Base-by-base conservation (phyloP, 2,329 filamentous ascomycete species). In the Claviceps quebecensis region DNA sequence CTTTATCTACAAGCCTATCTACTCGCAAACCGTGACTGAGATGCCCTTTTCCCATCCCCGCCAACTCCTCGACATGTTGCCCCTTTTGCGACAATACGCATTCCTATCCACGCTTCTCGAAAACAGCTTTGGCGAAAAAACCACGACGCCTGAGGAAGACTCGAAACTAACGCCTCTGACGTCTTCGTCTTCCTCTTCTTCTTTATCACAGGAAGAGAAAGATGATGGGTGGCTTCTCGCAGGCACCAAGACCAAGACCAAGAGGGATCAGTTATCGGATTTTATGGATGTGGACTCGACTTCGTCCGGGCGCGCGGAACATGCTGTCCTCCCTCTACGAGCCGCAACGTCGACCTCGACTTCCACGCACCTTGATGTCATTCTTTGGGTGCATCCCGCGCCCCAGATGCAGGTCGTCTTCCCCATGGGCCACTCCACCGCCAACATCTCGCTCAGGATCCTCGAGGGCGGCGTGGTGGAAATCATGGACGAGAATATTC, bases 21-120 rank as follows among this genome's bases (percentile, higher is more conserved):
- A 84, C 57, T 84, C 82, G 0, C 77, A 82, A 52, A 72, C 74
- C 3, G 65, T 94, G 8, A 77, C 76, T 1, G 79, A 83, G 51
- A 71, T 93, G 36, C 81, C 86, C 0, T 91, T 94, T 60, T 79
- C 80, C 2, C 87, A 94, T 60, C 87, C 87, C 0, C 77, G 81
- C 48, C 86, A 94, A 61, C 69, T 94, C 4, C 70, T 90, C 6
- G 75, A 78, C 50, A 79, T 90, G 61, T 72, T 94, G n/a, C 86
- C 87, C 0, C 71, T 76, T 4, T 70, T 93, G 16, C 75, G 87
- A 14, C 87, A 93, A 63, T 93, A 87, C 60, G 83, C 84, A 0
- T 81, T 85, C 56, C 69, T 87, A 4, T 80, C 80, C 1, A 78
- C 72, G 0, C 65, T 93, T 2, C 71, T 91, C 3, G 69, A 74